Evolutionary conservation across 495 filamentous ascomycete genomes (phyloP), one percentile per base, ranked within the genome.

Genomic region (Talaromyces trachyspermus): DNA sequence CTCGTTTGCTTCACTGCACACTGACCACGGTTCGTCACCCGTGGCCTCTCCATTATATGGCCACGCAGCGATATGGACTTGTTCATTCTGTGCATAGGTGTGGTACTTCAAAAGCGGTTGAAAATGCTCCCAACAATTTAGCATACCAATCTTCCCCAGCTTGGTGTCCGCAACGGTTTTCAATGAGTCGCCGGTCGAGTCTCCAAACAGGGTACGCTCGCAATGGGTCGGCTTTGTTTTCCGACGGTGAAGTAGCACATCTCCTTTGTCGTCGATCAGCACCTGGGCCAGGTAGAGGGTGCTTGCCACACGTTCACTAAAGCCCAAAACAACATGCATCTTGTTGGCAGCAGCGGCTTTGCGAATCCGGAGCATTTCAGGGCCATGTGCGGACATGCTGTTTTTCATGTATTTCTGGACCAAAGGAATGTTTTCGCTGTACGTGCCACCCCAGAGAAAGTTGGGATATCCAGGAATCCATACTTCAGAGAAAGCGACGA

Each of bases 191-290:
- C 69, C 75, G 0, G 57, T 63, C 0, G 65, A 68, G 52, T 84
- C 78, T 0, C 79, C 79, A 41, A 76, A 83, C 25, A 83, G 60
- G 0, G 77, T 78, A 5, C 78, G 70, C 55, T 84, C 79, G 68
- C 81, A 74, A 48, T 82, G 79, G 19, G 78, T 82, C 0, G 77
- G 65, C 57, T 84, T 83, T 37, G 81, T 62, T 63, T 82, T 83
- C 8, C 74, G 59, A 0, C 78, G 68, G 12, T 59, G 55, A 24
- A 67, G 59, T 4, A 63, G 46, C 19, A 81, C 55, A 12, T 66
- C 57, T 1, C 79, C 79, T 15, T 67, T 58, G 0, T 61, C 35
- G 0, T 53, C 61, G 46, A 82, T 78, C 35, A 76, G 63, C 5
- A 63, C 65, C 53, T 84, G 79, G 0, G 78, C 58, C 41, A 81